Conservation (phyloP, 2,329 filamentous ascomycete genomes). For the Colletotrichum sp. region DNA sequence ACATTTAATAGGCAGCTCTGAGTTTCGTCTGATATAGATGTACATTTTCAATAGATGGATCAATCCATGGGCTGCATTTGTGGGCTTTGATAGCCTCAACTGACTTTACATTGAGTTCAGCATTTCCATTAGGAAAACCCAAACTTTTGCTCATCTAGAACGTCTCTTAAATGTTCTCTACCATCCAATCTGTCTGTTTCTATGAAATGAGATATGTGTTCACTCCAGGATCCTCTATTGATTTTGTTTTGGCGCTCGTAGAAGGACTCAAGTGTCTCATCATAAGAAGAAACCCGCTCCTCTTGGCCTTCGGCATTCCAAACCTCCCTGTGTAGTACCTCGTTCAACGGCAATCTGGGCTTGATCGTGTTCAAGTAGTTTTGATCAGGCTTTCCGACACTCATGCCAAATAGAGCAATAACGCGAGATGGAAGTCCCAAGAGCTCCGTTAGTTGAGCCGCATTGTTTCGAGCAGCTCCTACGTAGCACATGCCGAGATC, state of each 20-base stretch:
- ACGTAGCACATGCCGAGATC: background rate
- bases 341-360: background rate
- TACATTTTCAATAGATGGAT: background rate
- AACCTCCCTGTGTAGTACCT: background rate
- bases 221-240: background rate
- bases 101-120: background rate
- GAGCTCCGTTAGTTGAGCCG: background rate
- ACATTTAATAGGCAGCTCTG: background rate
- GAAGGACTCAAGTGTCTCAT: background rate
- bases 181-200: background rate
- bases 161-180: background rate
- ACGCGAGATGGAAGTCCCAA: background rate
- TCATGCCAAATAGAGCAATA: background rate
- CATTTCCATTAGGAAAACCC: background rate
- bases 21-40: background rate
- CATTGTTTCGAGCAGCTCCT: background rate
- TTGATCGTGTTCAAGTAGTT: background rate
- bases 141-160: background rate
- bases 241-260: background rate
- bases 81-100: background rate
- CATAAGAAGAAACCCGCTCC: background rate
- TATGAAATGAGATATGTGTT: fast-evolving
- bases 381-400: background rate
- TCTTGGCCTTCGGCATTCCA: background rate
- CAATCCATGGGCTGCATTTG: background rate